phyloP scores from a whole-genome alignment of 129 eudicot genomes.

The Cynara cardunculus region DNA sequence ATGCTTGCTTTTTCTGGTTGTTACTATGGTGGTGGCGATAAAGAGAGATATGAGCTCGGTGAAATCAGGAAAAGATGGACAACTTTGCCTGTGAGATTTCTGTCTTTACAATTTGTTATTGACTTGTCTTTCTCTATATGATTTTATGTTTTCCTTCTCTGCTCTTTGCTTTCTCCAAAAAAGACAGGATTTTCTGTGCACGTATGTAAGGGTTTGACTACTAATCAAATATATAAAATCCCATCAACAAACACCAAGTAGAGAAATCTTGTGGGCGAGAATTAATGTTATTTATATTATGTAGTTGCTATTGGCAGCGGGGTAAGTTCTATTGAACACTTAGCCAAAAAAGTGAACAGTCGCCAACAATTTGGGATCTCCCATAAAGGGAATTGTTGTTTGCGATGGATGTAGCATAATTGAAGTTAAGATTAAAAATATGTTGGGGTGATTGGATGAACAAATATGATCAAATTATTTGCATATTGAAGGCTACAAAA shows the following conservation, averaged over 20 bases:
- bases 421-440: background rate
- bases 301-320: background rate
- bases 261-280: background rate
- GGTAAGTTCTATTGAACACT: background rate
- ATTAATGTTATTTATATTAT: background rate
- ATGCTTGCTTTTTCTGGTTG: slow-evolving; percentile 94
- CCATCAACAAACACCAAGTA: background rate
- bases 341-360: background rate
- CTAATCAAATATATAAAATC: background rate
- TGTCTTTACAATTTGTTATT: background rate
- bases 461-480: background rate
- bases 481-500: too few relatives aligned
- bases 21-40: slow-evolving; percentile 94
- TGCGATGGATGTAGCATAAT: background rate
- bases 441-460: slow-evolving; percentile 2
- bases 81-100: slow-evolving; percentile 69
- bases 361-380: background rate
- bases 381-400: background rate
- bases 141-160: background rate
- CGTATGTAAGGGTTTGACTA: background rate
- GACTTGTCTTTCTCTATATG: background rate
- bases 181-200: background rate
- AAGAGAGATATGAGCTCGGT: slow-evolving; percentile 81
- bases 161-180: background rate
- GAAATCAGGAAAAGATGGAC: slow-evolving; percentile 93